Evolutionary conservation across 306 rosid genomes (phyloP), one percentile per base, ranked within the genome.

Genomic region (Trichosanthes cucumerina): DNA sequence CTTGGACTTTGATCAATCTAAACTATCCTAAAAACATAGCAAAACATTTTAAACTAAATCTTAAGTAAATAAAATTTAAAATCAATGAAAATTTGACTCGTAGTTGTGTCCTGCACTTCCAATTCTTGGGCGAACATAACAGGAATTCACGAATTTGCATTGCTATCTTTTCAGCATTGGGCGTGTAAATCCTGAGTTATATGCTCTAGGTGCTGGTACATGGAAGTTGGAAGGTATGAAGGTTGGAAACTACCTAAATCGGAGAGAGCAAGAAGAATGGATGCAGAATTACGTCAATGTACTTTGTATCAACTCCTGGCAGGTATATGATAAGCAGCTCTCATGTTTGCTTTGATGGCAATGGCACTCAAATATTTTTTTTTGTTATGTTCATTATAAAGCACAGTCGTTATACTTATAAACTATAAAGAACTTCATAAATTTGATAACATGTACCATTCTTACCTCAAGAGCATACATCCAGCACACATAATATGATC

Each of bases 241-340:
- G 59, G 82, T 34, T 4, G 79, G 73, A 77, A 80, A 47, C 56
- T 82, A 81, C 52, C 80, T 81, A 73, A 84, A 83, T 80, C 87
- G 64, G 74, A 81, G 89, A 59, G 82, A 87, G 77, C 81, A 85
- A 75, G 88, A 88, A 75, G 77, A 81, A 78, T 90, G 91, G 96
- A 88, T 92, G 93, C 85, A 83, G 77, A 87, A 88, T 90, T 92
- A 94, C 81, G 96, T 83, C 74, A 91, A 90, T 66, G 85, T 82
- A 23, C 88, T 94, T 28, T 94, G 98, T 83, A 88, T 89, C 75
- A 94, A 94, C 89, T 84, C 97, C 79, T 94, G 98, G 98, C 97
- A 94, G 98, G 98, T 94, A 43, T 43, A 44, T 23, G 75, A 43
- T 36, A 38, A 70, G 57, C 56, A 70, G 38, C 76, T 46, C 23